Conservation (phyloP, 2,329 filamentous ascomycete genomes). For the Amphichorda felina region DNA sequence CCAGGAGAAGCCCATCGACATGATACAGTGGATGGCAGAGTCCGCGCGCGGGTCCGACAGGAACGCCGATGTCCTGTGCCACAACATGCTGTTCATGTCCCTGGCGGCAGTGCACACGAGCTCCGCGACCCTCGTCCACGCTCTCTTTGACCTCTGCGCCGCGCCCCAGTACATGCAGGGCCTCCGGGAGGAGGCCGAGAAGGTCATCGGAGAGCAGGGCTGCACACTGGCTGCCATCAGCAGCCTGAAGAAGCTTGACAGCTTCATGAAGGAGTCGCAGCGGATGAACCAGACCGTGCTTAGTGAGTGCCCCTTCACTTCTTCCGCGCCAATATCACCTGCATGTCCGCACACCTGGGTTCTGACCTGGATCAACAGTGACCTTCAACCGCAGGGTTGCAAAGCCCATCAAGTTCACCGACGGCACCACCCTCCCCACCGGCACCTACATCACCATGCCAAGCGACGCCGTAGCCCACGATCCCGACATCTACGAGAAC, state of each 20-base stretch:
- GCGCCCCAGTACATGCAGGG: constrained; percentile 1
- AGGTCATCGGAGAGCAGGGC: constrained; percentile 14
- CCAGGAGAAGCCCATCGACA: constrained; percentile 4
- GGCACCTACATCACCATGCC: constrained; percentile 22
- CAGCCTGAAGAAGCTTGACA: constrained; percentile 24
- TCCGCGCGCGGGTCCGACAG: constrained; percentile 1
- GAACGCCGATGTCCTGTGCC: constrained; percentile 1
- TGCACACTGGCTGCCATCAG: constrained; percentile 22
- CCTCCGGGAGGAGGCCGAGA: constrained; percentile 3
- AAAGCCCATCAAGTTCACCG: constrained; percentile 20
- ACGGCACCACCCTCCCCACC: constrained; percentile 20
- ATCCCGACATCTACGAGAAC: constrained; percentile 15
- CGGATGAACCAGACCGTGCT: constrained; percentile 2
- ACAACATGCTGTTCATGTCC: constrained; percentile 4
- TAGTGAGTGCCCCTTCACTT: too few relatives aligned
- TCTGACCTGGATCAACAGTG: constrained; percentile 10
- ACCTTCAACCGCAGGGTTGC: constrained; percentile 24
- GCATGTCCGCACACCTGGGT: too few relatives aligned
- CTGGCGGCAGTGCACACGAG: constrained; percentile 4
- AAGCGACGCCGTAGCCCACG: constrained; percentile 19
- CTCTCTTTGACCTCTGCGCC: constrained; percentile 3
- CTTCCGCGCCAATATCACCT: not conserved
- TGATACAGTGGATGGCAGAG: constrained; percentile 4
- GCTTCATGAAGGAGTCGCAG: constrained; percentile 23
- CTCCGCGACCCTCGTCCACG: constrained; percentile 2